These are phyloP conservation scores for Gymnopilus junonius DNA, from an alignment of 768 basidiomycete genomes.

Conservation along the genomic window DNA sequence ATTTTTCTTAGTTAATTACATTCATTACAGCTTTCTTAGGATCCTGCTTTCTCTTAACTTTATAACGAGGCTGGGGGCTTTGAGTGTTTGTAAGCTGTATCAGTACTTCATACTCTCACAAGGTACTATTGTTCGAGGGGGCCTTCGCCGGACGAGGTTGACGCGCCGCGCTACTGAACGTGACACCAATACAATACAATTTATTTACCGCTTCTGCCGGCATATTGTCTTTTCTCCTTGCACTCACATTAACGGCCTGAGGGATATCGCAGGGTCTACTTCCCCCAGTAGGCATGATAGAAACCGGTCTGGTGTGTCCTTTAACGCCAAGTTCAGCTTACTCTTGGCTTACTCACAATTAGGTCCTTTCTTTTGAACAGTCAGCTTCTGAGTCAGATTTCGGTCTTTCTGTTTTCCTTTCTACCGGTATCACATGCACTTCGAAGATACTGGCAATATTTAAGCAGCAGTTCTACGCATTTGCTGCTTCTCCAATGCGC, in stretches of 20 bases:
- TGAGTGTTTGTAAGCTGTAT: no score
- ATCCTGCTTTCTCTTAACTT: neutral
- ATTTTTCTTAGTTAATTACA: constrained; percentile 18
- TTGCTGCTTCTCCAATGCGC: neutral
- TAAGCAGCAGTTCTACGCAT: neutral
- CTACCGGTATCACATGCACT: neutral
- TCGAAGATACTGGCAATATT: neutral
- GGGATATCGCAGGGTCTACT: neutral
- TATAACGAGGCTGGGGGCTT: no score
- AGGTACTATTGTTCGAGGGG: neutral
- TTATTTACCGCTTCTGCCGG: neutral
- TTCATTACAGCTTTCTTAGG: constrained; percentile 5
- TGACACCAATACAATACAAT: no score
- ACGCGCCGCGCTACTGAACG: no score
- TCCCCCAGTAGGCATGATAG: neutral
- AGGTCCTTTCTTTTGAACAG: neutral
- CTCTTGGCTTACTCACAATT: neutral
- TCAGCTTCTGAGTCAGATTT: neutral
- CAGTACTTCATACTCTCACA: no score
- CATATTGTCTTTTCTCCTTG: neutral
- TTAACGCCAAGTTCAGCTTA: no score
- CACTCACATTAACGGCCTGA: neutral
- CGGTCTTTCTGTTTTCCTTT: neutral
- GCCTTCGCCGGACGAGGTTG: no score
- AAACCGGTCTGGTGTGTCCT: neutral